Conservation (phyloP, 208 protist species). For the Leishmania tropica region DNA sequence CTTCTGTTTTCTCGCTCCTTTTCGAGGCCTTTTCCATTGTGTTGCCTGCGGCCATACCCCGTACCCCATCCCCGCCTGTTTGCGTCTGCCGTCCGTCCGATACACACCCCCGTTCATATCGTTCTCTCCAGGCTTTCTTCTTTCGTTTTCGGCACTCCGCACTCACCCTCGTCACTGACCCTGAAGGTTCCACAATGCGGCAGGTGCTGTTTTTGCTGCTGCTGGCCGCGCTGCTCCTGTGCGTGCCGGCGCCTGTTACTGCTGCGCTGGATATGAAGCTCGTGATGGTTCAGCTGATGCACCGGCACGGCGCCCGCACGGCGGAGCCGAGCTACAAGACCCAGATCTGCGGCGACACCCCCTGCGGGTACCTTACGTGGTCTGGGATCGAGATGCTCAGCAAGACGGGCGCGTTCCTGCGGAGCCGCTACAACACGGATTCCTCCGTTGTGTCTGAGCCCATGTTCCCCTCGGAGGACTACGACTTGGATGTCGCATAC, state of each 20-base stretch:
- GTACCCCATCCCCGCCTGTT: neutral
- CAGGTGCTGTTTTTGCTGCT: neutral
- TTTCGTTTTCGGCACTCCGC: no score
- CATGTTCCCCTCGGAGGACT: conserved; percentile 35
- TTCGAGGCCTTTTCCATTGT: neutral
- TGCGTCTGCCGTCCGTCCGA: neutral
- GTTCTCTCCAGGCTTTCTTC: neutral
- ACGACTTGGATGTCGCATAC: conserved; percentile 48
- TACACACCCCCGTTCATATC: neutral
- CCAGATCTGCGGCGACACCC: conserved; percentile 35
- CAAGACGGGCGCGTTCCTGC: conserved; percentile 41
- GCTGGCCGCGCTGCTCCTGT: conserved; percentile 2
- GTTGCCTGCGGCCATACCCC: no score
- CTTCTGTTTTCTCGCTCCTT: conserved; percentile 2
- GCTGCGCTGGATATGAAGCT: conserved; percentile 20
- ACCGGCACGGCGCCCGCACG: conserved; percentile 53
- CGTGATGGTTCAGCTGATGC: conserved; percentile 43
- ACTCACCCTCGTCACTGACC: neutral
- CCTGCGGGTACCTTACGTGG: conserved; percentile 51
- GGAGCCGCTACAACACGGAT: conserved; percentile 43
- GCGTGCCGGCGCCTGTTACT: neutral
- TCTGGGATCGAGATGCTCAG: conserved; percentile 36
- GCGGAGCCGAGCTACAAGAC: conserved; percentile 17
- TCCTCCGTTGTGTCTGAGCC: conserved; percentile 22
- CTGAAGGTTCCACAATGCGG: neutral